These are phyloP conservation scores for Ogataea angusta DNA, from an alignment of 805 yeast species.

Conservation along the genomic window DNA sequence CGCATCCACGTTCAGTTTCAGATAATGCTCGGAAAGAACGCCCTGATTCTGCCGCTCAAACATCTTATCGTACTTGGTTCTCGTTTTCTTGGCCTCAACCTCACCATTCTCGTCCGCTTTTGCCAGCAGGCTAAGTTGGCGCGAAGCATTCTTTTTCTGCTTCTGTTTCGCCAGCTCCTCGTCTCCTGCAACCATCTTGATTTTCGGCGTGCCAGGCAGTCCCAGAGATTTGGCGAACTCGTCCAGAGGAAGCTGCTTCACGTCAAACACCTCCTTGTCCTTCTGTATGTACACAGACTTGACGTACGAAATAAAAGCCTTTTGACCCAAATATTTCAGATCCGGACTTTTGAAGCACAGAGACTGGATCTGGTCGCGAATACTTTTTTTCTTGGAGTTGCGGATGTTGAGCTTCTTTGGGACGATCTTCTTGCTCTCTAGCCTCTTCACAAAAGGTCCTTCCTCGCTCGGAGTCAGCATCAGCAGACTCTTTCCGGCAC, in stretches of 20 bases:
- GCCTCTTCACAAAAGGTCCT: slow-evolving; percentile 63
- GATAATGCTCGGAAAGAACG: slow-evolving; percentile 84
- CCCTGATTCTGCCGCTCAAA: slow-evolving; percentile 92
- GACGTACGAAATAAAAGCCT: slow-evolving; percentile 90
- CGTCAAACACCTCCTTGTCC: slow-evolving; percentile 80
- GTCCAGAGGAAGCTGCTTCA: slow-evolving; percentile 74
- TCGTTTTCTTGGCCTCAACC: slow-evolving; percentile 45
- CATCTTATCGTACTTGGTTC: slow-evolving; percentile 93
- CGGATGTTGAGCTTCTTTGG: slow-evolving; percentile 72
- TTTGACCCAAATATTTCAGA: slow-evolving; percentile 89
- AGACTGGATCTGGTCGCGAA: slow-evolving; percentile 81
- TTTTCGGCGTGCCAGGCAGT: slow-evolving; percentile 93
- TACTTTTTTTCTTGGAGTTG: slow-evolving; percentile 67
- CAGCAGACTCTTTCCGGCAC: slow-evolving; percentile 75
- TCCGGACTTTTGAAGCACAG: slow-evolving; percentile 89
- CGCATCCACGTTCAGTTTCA: slow-evolving; percentile 58
- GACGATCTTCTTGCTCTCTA: slow-evolving; percentile 62
- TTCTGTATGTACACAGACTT: slow-evolving; percentile 81
- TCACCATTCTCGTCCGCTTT: slow-evolving; percentile 67
- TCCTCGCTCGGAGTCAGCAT: slow-evolving; percentile 85
- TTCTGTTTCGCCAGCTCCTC: slow-evolving; percentile 46
- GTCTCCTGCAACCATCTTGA: slow-evolving; percentile 59
- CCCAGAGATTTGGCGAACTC: slow-evolving; percentile 86
- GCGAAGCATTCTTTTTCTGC: slow-evolving; percentile 76
- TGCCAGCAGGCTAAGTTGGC: slow-evolving; percentile 58